Evolutionary conservation across 257 asterid genomes (phyloP), one percentile per base, ranked within the genome.

Genomic region (Solanum tacnaense): DNA sequence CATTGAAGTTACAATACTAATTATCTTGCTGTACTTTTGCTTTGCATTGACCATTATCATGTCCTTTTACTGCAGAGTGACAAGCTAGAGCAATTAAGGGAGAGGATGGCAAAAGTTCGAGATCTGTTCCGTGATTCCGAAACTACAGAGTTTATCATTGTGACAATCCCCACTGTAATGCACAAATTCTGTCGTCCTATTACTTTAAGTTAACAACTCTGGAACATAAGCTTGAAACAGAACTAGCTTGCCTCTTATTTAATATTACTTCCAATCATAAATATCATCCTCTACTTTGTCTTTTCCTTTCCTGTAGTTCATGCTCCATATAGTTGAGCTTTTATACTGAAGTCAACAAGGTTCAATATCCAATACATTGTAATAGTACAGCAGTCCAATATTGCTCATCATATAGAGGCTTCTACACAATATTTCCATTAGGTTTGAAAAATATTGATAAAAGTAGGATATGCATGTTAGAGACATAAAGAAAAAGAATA

Each of bases 101-200:
- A 92, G 92, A 92, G 92, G 89, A 93, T 95, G 94, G 89, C 87
- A 65, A 94, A 94, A 90, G 98, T 94, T 86, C 93, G 96, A 86
- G 95, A 94, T 90, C 98, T 95, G 86, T 94, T 95, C 88, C 96
- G 88, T 39, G 92, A 95, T 86, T 13, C 94, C 1, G 92, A 89
- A 90, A 88, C 92, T 85, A 95, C 95, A 21, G 98, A 95, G 89
- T 94, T 95, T 89, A 92, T 95, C 88, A 93, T 92, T 15, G 97
- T 95, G 60, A 94, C 96, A 71, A 95, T 94, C 82, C 98, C 98
- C 92, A 92, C 98, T 31, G 98, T 94, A 92, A 92, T 88, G 85
- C 78, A 75, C 39, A 21, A 73, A 58, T 60, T 56, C 78, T 82
- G 84, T 46, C 79, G 35, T 68, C 39, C 85, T 38, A 13, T 49